Conservation (phyloP, 495 filamentous ascomycete genomes). For the Astrothelium subdiscretum region DNA sequence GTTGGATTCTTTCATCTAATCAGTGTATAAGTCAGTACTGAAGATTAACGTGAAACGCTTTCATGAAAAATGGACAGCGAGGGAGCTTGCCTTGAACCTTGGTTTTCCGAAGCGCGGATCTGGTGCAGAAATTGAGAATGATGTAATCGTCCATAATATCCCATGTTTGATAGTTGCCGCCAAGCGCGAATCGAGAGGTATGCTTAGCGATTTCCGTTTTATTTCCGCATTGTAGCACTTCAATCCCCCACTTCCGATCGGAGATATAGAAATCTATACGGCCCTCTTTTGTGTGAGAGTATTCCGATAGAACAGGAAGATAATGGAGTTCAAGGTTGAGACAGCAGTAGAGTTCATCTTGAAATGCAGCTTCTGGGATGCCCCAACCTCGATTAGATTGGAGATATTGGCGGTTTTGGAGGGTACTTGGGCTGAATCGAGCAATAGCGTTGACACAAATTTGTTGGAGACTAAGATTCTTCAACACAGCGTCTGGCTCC, state of each 20-base stretch:
- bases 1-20: not conserved
- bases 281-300: slow-evolving; percentile 5
- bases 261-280: slow-evolving; percentile 7
- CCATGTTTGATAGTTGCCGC: slow-evolving; percentile 7
- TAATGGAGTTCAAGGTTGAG: slow-evolving; percentile 3
- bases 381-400: slow-evolving; percentile 4
- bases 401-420: not conserved
- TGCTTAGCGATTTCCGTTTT: not conserved
- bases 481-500: not conserved
- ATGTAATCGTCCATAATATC: slow-evolving; percentile 10
- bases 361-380: slow-evolving; percentile 5
- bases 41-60: not conserved
- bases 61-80: not conserved
- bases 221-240: not conserved
- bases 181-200: slow-evolving; percentile 2
- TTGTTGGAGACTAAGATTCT: slow-evolving; percentile 4
- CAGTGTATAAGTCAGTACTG: not conserved
- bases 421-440: slow-evolving; percentile 5
- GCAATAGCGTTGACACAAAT: slow-evolving; percentile 7
- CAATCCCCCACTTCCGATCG: slow-evolving; percentile 8
- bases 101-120: slow-evolving; percentile 3
- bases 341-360: slow-evolving; percentile 5
- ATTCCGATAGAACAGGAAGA: slow-evolving; percentile 10
- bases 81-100: not conserved
- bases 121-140: slow-evolving; percentile 11